phyloP scores from a whole-genome alignment of 495 filamentous ascomycete species.

The Achaetomiella virescens region DNA sequence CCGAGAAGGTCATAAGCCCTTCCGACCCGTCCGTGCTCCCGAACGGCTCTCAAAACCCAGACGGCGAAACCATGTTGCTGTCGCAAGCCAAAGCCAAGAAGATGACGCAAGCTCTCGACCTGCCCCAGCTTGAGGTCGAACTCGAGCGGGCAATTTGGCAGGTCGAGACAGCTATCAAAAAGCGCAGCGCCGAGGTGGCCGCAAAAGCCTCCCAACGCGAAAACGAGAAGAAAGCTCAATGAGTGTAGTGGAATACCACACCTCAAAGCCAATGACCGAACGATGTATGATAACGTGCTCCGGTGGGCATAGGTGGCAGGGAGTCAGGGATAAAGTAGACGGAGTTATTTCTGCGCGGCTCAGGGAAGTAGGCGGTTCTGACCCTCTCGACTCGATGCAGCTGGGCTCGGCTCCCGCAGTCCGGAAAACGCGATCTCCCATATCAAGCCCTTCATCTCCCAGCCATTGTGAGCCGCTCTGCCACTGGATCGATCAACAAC shows the following conservation, averaged over 20 bases:
- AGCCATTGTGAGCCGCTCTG: no score
- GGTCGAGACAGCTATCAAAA: conserved; percentile 61
- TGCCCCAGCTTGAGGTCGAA: conserved; percentile 81
- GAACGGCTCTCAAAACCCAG: conserved; percentile 21
- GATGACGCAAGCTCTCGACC: conserved; percentile 63
- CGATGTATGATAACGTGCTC: conserved; percentile 16
- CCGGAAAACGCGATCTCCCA: no score
- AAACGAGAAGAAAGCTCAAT: conserved; percentile 21
- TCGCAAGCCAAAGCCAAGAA: conserved; percentile 53
- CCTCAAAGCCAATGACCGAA: not conserved
- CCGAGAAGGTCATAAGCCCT: conserved; percentile 14
- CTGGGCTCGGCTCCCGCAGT: no score
- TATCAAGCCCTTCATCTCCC: no score
- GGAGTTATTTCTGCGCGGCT: not conserved
- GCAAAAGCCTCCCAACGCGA: conserved; percentile 1
- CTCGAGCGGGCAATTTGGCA: conserved; percentile 85
- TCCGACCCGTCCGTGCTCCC: conserved; percentile 15
- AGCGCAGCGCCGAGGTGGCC: conserved; percentile 38
- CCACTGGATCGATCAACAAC: not conserved
- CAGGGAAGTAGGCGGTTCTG: no score
- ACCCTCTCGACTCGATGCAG: no score
- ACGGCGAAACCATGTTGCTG: conserved; percentile 54
- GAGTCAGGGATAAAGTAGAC: conserved; percentile 7
- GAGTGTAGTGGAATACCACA: not conserved
- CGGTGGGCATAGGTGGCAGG: not conserved